These are phyloP conservation scores for Syzygium aqueum DNA, from an alignment of 345 rosid genomes.

Conservation along the genomic window DNA sequence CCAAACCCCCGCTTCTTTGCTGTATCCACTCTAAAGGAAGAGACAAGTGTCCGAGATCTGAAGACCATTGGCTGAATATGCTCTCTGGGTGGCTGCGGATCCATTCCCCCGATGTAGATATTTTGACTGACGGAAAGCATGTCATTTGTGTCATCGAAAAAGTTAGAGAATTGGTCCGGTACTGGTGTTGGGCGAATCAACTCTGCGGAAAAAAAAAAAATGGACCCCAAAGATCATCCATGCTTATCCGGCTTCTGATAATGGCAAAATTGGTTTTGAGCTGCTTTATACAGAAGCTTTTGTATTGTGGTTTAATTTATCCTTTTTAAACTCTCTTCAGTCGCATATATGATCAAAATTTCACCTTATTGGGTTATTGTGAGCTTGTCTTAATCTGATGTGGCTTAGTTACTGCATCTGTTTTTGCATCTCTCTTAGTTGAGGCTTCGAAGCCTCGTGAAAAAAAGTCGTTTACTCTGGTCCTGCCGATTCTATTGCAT, in stretches of 20 bases:
- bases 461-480: background rate
- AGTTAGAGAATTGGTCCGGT: constrained; percentile 16
- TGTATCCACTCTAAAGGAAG: constrained; percentile 17
- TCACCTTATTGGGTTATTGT: constrained; percentile 19
- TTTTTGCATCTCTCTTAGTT: background rate
- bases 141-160: constrained; percentile 22
- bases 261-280: constrained; percentile 9
- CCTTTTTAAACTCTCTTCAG: constrained; percentile 7
- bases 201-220: background rate
- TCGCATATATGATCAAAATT: constrained; percentile 18
- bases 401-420: background rate
- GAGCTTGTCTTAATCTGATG: constrained; percentile 9
- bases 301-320: constrained; percentile 33
- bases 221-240: background rate
- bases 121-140: constrained; percentile 34
- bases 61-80: constrained; percentile 20
- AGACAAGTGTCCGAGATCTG: constrained; percentile 12
- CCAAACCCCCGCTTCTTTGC: constrained; percentile 24
- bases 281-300: constrained; percentile 23
- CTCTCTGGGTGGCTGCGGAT: constrained; percentile 30
- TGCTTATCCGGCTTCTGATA: constrained; percentile 5
- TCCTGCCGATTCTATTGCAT: background rate
- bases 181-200: constrained; percentile 19
- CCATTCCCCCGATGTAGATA: constrained; percentile 44
- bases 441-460: background rate